Conservation (phyloP, 345 rosid species). For the Mangifera indica region DNA sequence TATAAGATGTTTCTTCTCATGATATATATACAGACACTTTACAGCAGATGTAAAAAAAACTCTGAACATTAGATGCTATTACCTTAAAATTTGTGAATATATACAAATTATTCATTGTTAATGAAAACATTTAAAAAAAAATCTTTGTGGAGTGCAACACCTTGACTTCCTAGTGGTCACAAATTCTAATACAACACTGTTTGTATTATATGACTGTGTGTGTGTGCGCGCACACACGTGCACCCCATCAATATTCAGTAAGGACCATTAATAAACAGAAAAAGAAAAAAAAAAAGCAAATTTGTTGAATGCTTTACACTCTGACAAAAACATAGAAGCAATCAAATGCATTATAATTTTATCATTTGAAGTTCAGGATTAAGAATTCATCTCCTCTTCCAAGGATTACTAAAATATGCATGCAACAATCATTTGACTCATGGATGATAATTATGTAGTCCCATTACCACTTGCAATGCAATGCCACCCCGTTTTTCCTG, state of each 20-base stretch:
- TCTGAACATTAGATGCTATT: too few species aligned
- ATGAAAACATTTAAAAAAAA: too few species aligned
- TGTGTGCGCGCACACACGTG: too few species aligned
- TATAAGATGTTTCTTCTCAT: background rate
- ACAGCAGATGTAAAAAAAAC: background rate
- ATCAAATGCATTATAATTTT: background rate
- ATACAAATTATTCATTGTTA: too few species aligned
- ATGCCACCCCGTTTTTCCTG: conserved; percentile 88
- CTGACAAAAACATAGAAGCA: background rate
- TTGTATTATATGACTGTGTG: too few species aligned
- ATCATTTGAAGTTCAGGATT: background rate
- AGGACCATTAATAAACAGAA: background rate
- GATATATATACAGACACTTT: background rate
- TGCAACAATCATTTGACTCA: background rate
- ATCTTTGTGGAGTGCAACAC: too few species aligned
- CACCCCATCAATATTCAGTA: too few species aligned
- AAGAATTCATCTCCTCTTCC: background rate
- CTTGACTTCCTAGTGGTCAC: too few species aligned
- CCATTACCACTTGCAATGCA: conserved; percentile 59
- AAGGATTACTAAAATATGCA: background rate
- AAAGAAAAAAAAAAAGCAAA: background rate
- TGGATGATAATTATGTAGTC: background rate
- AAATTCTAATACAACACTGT: too few species aligned
- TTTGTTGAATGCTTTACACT: background rate
- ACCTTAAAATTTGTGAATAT: too few species aligned